Base-by-base conservation (phyloP, 1,284 basidiomycete genomes). In the Butyriboletus appendiculatus region DNA sequence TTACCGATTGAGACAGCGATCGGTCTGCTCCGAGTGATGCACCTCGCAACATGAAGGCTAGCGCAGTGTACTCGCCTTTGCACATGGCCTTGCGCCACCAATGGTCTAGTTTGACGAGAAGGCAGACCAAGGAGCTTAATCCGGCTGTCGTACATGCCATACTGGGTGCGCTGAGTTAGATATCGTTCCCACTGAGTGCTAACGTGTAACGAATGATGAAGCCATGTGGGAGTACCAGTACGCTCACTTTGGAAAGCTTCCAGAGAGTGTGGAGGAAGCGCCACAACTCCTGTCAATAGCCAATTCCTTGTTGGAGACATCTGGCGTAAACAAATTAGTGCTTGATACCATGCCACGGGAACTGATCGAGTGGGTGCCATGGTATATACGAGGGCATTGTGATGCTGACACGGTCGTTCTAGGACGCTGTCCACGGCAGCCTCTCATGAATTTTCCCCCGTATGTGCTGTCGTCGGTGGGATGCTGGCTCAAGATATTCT, bases 401-500 rank as follows among this genome's bases (percentile, higher is more conserved):
- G 30, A 38, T 48, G 35, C 44, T 60, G 45, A 63, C 47, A 50
- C 38, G 18, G 39, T 49, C 34, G 42, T 56, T 44, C 46, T 59
- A 90, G 89, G 53, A 76, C 83, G 41, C 62, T 90, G 44, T 76
- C 86, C 12, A 77, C 75, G 16, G 88, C 89, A n/a, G 88, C 93
- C 15, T 73, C 76, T n/a, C 84, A 90, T 68, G 90, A 96, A 68
- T 91, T 96, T 76, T 86, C 92, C 4, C 91, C 95, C 2, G 85
- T 95, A 5, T 89, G 94, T 68, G 95, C 95, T 1, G 89, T 99
- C 30, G 78, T 99, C 42, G 96, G 97, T 30, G 97, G 97, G 15
- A 82, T 98, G 71, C 75, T 98, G 15, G 95, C 89, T 2, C 97
- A 99, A 73, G 96, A 98, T 69, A 88, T 98, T 48, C 78, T 99